These are phyloP conservation scores for Syzygium jambos DNA, from an alignment of 345 rosid genomes.

Conservation along the genomic window DNA sequence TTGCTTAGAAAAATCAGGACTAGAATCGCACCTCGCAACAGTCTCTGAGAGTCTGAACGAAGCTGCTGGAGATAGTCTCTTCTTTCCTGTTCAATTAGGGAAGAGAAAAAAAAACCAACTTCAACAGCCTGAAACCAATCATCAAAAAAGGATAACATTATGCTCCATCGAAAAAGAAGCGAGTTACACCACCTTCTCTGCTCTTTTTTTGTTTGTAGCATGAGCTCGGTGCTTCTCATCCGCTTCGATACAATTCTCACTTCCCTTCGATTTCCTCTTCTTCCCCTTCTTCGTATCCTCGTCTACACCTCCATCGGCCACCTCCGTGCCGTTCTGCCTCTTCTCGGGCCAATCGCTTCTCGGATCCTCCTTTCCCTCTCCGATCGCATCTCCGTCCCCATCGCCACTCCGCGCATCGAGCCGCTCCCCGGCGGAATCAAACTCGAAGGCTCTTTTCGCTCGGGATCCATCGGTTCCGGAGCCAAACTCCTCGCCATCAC, in stretches of 20 bases:
- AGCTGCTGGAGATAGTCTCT: constrained; percentile 54
- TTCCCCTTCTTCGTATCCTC: constrained; percentile 10
- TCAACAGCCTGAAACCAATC: not conserved
- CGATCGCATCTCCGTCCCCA: constrained; percentile 12
- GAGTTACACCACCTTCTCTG: constrained; percentile 30
- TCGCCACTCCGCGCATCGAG: constrained; percentile 11
- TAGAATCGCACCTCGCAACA: constrained; percentile 55
- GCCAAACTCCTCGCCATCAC: not conserved
- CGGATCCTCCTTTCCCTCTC: not conserved
- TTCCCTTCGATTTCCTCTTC: constrained; percentile 5
- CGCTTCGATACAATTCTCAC: constrained; percentile 15
- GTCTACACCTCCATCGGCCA: not conserved
- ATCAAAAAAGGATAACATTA: not conserved
- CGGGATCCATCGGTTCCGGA: constrained; percentile 11
- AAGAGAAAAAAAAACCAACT: not conserved
- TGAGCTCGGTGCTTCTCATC: constrained; percentile 23
- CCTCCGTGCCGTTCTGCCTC: not conserved
- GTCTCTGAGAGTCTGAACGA: constrained; percentile 76
- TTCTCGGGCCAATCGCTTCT: not conserved
- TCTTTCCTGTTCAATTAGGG: constrained; percentile 43
- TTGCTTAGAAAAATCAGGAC: not conserved
- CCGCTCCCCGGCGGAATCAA: constrained; percentile 26
- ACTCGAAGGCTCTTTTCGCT: constrained; percentile 38
- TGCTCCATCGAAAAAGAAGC: not conserved
- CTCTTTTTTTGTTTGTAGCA: constrained; percentile 29